Base-by-base conservation (phyloP, 148 eudicot species). In the Spergularia bocconei region DNA sequence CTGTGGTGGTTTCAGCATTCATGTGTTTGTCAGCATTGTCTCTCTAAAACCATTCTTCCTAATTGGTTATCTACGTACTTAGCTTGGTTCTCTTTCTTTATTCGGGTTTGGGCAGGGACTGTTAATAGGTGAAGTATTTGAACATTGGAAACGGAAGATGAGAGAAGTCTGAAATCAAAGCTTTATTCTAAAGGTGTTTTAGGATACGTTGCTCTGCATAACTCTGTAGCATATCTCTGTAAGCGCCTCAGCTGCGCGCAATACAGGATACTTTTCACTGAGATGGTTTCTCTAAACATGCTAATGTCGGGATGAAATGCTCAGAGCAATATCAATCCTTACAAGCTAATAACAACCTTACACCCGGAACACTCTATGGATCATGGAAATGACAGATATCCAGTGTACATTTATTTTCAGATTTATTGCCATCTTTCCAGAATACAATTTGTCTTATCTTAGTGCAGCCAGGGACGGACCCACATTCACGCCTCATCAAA, bases 21-120 rank as follows among this genome's bases (percentile, higher is more conserved):
- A 63, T 78, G 72, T 70, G 85, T 13, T 71, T 82, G 54, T 20
- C 75, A 21, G 79, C 82, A 21, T 51, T 82, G 74, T 63, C 63
- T 11, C 67, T 73, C 7, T 78, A 58, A 72, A 20, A 38, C 57
- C 20, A 21, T 5, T 11, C 51, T 13, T 70, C 44, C 14, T 38
- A 5, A 15, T 4, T 57, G 70, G 53, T 44, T 44, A 14, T 36
- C 33, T 17, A 58, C 19, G 7, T 58, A 16, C 19, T 58, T 21
- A 58, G 21, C n/a, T 17, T n/a, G 3, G 9, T 58, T 44, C 19
- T 17, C 21, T 72, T 58, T 23, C 15, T 33, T 36, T 29, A 29
- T n/a, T 17, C 10, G 15, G 48, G 48, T 44, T 44, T 44, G 7
- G 48, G 48, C 7, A 9, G 48, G 48, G 48, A 52, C 9, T 58